Conservation (phyloP, 441 rosid genomes). For the Sinapis alba region DNA sequence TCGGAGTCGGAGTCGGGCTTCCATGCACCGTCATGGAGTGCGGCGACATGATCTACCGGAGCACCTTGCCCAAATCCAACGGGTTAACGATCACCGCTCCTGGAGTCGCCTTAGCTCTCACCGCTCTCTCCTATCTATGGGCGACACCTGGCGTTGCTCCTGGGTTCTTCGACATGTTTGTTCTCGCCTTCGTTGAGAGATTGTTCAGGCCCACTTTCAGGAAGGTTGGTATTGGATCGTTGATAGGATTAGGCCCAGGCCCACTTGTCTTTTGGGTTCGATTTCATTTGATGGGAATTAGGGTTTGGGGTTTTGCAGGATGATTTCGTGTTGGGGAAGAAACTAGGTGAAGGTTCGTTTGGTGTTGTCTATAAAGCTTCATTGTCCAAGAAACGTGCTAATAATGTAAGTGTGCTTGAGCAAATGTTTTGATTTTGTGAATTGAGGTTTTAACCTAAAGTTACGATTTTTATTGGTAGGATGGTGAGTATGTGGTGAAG, state of each 20-base stretch:
- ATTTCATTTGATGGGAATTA: constrained; percentile 16
- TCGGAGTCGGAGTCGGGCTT: constrained; percentile 93
- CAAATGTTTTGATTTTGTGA: background rate
- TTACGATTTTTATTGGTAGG: constrained; percentile 43
- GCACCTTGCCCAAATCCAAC: constrained; percentile 82
- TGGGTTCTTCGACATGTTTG: constrained; percentile 93
- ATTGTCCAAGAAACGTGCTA: constrained; percentile 58
- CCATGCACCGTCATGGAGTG: constrained; percentile 99
- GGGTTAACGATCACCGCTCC: constrained; percentile 78
- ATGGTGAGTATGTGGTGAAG: constrained; percentile 84
- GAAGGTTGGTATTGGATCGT: constrained; percentile 51
- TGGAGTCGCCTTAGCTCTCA: constrained; percentile 77
- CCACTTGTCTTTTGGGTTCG: constrained; percentile 8
- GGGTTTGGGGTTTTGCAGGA: constrained; percentile 56
- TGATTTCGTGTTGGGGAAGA: constrained; percentile 92
- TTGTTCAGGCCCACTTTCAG: constrained; percentile 68
- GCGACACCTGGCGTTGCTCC: constrained; percentile 99
- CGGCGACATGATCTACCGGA: constrained; percentile 92
- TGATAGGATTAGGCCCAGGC: constrained; percentile 4
- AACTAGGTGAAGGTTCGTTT: constrained; percentile 94
- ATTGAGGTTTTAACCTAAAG: background rate
- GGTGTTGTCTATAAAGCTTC: constrained; percentile 86
- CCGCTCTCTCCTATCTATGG: constrained; percentile 91
- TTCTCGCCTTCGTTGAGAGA: constrained; percentile 90
- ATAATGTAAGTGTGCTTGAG: constrained; percentile 46